A percentile compares a stretch with the other conserved stretches of the same genome.
Conservation (phyloP, 495 filamentous ascomycete genomes). For the Aspergillus baeticus region DNA sequence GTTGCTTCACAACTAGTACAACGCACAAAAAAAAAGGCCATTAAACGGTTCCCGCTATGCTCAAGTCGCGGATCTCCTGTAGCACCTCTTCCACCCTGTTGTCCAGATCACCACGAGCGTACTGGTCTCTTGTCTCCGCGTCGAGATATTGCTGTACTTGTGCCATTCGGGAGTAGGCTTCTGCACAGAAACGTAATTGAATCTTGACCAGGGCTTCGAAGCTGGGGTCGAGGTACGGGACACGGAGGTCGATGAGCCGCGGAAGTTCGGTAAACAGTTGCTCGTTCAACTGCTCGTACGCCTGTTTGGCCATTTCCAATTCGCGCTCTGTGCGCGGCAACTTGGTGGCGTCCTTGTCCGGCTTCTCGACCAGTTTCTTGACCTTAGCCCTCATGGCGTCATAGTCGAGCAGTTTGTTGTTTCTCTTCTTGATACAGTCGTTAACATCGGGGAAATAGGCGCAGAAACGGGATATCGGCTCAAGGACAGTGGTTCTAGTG, state of each 20-base stretch:
- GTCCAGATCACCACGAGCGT: conserved; percentile 90
- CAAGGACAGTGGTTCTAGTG: conserved; percentile 80
- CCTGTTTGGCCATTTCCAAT: conserved; percentile 84
- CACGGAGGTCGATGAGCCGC: conserved; percentile 95
- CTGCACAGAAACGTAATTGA: conserved; percentile 94
- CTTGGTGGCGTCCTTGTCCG: conserved; percentile 96
- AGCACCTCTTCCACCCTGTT: conserved; percentile 91
- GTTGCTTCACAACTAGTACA: background rate
- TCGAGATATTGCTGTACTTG: conserved; percentile 99
- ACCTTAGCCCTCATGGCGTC: conserved; percentile 93
- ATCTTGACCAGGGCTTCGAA: conserved; percentile 99
- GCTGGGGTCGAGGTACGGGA: conserved; percentile 92
- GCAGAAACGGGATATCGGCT: conserved; percentile 93
- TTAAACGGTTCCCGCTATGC: conserved; percentile 78
- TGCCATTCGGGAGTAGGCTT: conserved; percentile 95
- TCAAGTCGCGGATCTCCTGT: conserved; percentile 95
- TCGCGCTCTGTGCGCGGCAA: conserved; percentile 93
- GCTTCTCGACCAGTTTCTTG: conserved; percentile 95
- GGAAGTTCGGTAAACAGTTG: conserved; percentile 90
- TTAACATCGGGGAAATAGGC: conserved; percentile 99
- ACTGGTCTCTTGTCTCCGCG: conserved; percentile 93
- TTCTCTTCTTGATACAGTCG: conserved; percentile 98
- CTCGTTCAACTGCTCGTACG: conserved; percentile 95
- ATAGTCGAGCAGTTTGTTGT: conserved; percentile 97
- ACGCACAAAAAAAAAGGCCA: conserved; percentile 4